Evolutionary conservation across 805 yeast species (phyloP), one percentile per base, ranked within the genome.

Genomic region (Cyberlindnera nakhonratchasimensis): DNA sequence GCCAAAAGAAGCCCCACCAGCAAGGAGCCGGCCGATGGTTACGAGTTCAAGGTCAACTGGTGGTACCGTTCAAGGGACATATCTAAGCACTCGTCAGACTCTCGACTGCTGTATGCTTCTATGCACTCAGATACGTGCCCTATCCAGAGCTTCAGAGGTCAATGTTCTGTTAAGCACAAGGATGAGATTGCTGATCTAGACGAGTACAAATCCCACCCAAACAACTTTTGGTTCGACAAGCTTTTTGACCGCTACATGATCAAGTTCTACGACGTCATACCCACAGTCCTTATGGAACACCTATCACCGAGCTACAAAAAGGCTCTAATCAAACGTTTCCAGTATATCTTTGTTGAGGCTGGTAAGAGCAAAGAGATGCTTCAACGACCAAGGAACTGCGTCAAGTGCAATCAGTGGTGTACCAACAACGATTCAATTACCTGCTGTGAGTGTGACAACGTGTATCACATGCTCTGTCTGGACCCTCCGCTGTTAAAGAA

Each of bases 91-190:
- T 64, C 82, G 2, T 58, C 69, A 3, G 96, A 89, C 62, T 74
- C 96, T 9, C 71, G 99, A 42, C 62, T 86, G 36, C 63, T 91
- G 8, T 88, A 72, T 58, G 93, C 93, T 0, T 85, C 96, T 0
- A 77, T 88, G 80, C 95, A 90, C 57, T 76, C 86, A 22, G 96
- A 86, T 59, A 67, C 77, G 6, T 87, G 96, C 49, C 95, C 96
- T 0, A 56, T 89, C 4, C 65, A 69, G 24, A 79, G 88, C 40
- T 81, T 76, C 49, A 67, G 98, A 42, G 97, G 98, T 1, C 66
- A 72, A 43, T 87, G 86, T 45, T 66, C 70, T 0, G 95, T 93
- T 4, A 69, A 70, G 40, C 95, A 84, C 59, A 74, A 72, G 45
- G 77, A 74, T 39, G 90, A 85, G 41, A 76, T 88, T 22, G 76